These are phyloP conservation scores for Leccinum rimulosum DNA, from an alignment of 768 basidiomycete genomes.

Conservation along the genomic window DNA sequence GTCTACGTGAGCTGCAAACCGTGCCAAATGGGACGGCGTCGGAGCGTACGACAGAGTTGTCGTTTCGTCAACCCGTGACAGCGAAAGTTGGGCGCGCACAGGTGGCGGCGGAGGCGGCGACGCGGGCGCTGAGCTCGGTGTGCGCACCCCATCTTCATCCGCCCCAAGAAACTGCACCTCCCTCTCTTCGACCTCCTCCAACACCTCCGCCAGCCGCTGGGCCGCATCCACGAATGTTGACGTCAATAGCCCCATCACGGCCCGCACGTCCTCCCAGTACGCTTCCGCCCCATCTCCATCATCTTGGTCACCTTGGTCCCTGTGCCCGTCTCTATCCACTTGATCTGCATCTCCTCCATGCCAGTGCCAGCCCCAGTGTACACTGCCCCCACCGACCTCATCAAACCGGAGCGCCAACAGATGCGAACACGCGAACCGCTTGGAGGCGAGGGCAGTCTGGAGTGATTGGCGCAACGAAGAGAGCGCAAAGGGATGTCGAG, in stretches of 20 bases:
- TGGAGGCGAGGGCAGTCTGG: slow-evolving; percentile 66
- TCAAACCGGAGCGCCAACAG: slow-evolving; percentile 75
- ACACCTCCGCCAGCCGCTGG: slow-evolving; percentile 56
- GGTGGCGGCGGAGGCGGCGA: slow-evolving; percentile 14
- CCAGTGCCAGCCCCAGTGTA: no score
- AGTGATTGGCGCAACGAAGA: slow-evolving; percentile 59
- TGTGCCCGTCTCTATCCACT: no score
- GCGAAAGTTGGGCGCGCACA: slow-evolving; percentile 11
- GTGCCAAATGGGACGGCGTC: slow-evolving; percentile 61
- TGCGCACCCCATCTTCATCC: slow-evolving; percentile 24
- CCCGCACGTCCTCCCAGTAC: slow-evolving; percentile 85
- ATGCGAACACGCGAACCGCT: slow-evolving; percentile 77
- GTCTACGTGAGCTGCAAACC: slow-evolving; percentile 74
- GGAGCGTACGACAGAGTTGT: slow-evolving; percentile 61
- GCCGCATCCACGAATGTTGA: slow-evolving; percentile 66
- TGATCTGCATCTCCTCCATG: no score
- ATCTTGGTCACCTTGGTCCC: no score
- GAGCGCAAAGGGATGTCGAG: slow-evolving; percentile 65
- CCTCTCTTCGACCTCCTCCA: slow-evolving; percentile 54
- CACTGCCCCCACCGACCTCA: slow-evolving; percentile 49
- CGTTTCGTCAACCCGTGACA: slow-evolving; percentile 9
- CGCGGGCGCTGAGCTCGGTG: slow-evolving; percentile 4
- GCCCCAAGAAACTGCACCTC: slow-evolving; percentile 36
- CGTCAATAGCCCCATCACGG: slow-evolving; percentile 68
- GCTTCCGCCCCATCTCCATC: slow-evolving; percentile 27